Percentiles rank a stretch among this genome's conserved stretches.
Evolutionary conservation across 176 grass and related monocot genomes (phyloP).

Genomic region (Triticum monococcum): DNA sequence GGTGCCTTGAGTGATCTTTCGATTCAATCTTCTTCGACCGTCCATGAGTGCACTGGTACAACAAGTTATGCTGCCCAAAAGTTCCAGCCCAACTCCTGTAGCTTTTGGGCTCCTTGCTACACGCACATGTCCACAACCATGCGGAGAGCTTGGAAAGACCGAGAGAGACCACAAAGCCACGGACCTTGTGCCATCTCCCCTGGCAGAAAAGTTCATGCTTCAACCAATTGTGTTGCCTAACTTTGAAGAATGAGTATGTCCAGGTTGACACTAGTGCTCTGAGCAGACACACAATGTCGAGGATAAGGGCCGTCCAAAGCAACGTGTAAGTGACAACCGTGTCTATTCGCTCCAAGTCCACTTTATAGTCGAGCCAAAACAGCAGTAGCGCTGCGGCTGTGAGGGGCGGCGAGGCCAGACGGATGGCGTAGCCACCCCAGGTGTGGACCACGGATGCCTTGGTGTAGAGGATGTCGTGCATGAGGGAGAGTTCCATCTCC

Average conservation of each 20-base stretch:
- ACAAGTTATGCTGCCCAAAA: background rate
- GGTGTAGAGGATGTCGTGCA: too few relatives aligned
- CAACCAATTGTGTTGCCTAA: background rate
- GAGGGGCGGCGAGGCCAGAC: background rate
- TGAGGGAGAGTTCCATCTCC: too few relatives aligned
- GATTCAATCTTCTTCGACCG: background rate
- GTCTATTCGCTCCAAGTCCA: background rate
- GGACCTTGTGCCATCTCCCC: background rate
- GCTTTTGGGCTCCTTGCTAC: background rate
- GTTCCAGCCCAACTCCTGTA: background rate
- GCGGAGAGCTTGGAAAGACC: background rate
- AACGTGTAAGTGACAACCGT: constrained; percentile 35
- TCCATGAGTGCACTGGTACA: background rate
- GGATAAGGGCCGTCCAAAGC: background rate
- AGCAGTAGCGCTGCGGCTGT: background rate
- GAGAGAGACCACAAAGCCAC: background rate
- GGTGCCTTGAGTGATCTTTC: background rate
- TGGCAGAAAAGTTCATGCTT: background rate
- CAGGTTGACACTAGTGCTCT: background rate
- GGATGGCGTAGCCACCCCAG: background rate
- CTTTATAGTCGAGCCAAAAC: background rate
- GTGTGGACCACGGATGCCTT: too few relatives aligned
- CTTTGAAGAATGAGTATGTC: background rate
- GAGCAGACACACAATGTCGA: background rate
- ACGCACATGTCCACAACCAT: too few relatives aligned